phyloP scores from a whole-genome alignment of 1,284 basidiomycete genomes.

The Rhizoctonia solani region DNA sequence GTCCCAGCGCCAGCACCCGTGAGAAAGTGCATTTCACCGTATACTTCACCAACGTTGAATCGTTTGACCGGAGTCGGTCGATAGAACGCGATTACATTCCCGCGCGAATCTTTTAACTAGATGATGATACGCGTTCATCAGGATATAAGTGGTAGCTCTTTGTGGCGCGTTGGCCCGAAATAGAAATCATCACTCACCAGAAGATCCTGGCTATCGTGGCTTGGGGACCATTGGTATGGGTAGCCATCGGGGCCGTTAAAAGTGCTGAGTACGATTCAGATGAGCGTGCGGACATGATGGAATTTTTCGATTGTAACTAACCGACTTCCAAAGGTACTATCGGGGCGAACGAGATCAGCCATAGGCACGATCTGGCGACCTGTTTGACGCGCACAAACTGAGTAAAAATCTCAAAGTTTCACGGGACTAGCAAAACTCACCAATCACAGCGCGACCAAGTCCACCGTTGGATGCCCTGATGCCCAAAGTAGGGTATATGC shows the following conservation, averaged over 20 bases:
- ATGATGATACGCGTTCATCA: slow-evolving; percentile 32
- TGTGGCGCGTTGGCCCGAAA: slow-evolving; percentile 20
- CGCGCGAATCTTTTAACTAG: slow-evolving; percentile 71
- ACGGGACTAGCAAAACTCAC: slow-evolving; percentile 58
- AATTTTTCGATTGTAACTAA: slow-evolving; percentile 9
- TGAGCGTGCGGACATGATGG: neutral
- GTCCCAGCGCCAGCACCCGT: slow-evolving; percentile 75
- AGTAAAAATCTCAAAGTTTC: slow-evolving; percentile 2
- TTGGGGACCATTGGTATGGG: slow-evolving; percentile 74
- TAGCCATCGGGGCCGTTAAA: slow-evolving; percentile 81
- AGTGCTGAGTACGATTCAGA: slow-evolving; percentile 49
- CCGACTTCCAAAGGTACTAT: slow-evolving; percentile 28
- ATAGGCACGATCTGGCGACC: slow-evolving; percentile 57
- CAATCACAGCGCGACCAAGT: slow-evolving; percentile 78
- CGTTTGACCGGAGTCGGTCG: slow-evolving; percentile 71
- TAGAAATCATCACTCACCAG: slow-evolving; percentile 54
- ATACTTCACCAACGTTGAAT: slow-evolving; percentile 80
- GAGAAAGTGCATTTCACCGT: slow-evolving; percentile 78
- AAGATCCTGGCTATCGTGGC: slow-evolving; percentile 59
- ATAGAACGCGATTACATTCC: slow-evolving; percentile 73
- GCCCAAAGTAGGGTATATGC: slow-evolving; percentile 20
- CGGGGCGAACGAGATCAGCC: slow-evolving; percentile 68
- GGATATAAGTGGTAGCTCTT: slow-evolving; percentile 33
- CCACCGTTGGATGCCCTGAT: slow-evolving; percentile 62
- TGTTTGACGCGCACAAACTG: slow-evolving; percentile 19